Evolutionary conservation across 352 stramenopile species (phyloP).

Genomic region (Phytophthora pini): DNA sequence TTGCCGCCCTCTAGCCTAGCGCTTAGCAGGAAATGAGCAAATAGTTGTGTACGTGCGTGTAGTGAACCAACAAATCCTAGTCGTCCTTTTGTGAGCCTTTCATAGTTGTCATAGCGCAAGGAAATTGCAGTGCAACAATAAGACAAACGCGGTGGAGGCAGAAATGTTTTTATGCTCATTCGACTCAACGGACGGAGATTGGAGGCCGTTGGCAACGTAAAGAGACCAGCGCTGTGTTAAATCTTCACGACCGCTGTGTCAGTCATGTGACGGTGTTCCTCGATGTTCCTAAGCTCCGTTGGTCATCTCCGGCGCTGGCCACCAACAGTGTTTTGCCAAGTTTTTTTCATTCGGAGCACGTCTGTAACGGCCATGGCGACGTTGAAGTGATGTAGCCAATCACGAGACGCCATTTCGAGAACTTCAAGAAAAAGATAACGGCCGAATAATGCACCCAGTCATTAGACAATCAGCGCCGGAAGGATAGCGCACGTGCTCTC

Average conservation of each 20-base stretch:
- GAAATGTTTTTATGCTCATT: no score
- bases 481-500: constrained; percentile 6
- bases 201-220: neutral
- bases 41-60: constrained; percentile 20
- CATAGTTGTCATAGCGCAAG: neutral
- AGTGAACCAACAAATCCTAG: constrained; percentile 13
- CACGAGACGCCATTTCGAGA: neutral
- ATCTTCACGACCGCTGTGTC: neutral
- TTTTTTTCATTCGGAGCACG: neutral
- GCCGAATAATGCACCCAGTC: constrained; percentile 14
- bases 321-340: neutral
- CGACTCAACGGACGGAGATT: constrained; percentile 12
- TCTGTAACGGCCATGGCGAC: constrained; percentile 28
- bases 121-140: neutral
- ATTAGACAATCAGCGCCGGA: neutral
- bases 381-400: constrained; percentile 34
- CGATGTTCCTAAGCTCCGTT: constrained; percentile 19
- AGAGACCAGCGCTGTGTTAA: neutral
- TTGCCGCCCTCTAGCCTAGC: constrained; percentile 12
- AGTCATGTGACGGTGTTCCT: neutral
- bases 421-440: constrained; percentile 24
- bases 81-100: constrained; percentile 15
- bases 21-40: constrained; percentile 11
- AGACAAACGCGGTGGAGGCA: no score
- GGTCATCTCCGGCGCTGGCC: constrained; percentile 23